Evolutionary conservation across 306 rosid genomes (phyloP).

Genomic region (Dryas alaskensis): DNA sequence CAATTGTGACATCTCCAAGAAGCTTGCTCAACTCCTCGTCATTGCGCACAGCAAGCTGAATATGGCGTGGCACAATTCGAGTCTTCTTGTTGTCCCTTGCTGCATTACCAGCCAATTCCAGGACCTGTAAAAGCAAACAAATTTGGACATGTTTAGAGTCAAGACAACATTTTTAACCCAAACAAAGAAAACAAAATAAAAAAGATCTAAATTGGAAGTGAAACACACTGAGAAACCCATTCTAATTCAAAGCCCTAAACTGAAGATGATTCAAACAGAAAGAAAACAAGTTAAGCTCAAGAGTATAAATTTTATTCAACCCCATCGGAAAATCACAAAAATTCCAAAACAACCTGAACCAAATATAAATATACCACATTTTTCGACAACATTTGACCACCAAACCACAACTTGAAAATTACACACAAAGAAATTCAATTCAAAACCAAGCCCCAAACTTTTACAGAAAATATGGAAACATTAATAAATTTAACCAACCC

Average conservation of each 20-base stretch:
- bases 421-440: not conserved
- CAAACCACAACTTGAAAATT: not conserved
- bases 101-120: constrained; percentile 89
- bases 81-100: constrained; percentile 96
- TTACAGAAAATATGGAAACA: not conserved
- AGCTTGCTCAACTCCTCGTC: constrained; percentile 93
- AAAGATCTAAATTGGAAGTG: not conserved
- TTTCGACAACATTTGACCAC: not conserved
- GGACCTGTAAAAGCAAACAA: constrained; percentile 42
- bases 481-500: not conserved
- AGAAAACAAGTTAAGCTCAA: not conserved
- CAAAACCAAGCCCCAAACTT: not conserved
- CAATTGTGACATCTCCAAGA: constrained; percentile 82
- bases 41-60: constrained; percentile 74
- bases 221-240: not conserved
- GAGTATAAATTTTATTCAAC: not conserved
- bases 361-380: not conserved
- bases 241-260: not conserved
- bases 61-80: constrained; percentile 82
- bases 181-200: too few species aligned
- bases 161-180: too few species aligned
- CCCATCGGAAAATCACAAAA: not conserved
- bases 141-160: not conserved
- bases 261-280: not conserved
- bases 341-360: not conserved